Evolutionary conservation across 306 rosid species (phyloP).

Genomic region (Cucumis melo): DNA sequence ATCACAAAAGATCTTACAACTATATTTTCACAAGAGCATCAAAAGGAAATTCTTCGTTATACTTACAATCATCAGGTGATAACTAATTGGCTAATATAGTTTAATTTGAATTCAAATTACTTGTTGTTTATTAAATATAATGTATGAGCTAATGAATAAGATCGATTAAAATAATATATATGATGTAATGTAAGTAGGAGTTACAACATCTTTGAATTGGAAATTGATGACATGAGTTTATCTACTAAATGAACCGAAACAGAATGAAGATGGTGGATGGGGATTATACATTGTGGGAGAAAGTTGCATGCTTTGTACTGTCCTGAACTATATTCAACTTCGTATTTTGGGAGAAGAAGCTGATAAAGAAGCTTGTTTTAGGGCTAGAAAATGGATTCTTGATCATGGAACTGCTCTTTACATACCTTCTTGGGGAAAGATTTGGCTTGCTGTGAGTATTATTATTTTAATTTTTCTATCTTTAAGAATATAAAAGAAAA

Average conservation of each 20-base stretch:
- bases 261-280: slow-evolving; percentile 95
- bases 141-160: too few species aligned
- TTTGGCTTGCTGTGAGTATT: slow-evolving; percentile 85
- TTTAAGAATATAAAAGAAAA: too few species aligned
- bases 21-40: slow-evolving; percentile 20
- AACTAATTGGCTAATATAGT: too few species aligned
- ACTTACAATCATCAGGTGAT: slow-evolving; percentile 10
- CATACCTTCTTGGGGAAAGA: slow-evolving; percentile 87
- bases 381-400: slow-evolving; percentile 59
- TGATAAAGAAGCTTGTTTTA: slow-evolving; percentile 46
- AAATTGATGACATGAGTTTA: too few species aligned
- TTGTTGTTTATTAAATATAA: too few species aligned
- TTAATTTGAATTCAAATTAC: too few species aligned
- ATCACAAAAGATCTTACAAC: slow-evolving; percentile 26
- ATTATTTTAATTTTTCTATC: background rate
- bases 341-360: slow-evolving; percentile 79
- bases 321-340: slow-evolving; percentile 46
- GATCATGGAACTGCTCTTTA: slow-evolving; percentile 67
- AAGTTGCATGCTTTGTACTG: slow-evolving; percentile 88
- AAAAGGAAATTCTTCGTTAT: slow-evolving; percentile 36
- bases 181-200: too few species aligned
- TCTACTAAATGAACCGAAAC: too few species aligned
- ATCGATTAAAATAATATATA: too few species aligned
- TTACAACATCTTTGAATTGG: too few species aligned
- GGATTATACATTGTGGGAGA: slow-evolving; percentile 83